Conservation (phyloP, 1,284 basidiomycete genomes). For the Irpex rosettiformis region DNA sequence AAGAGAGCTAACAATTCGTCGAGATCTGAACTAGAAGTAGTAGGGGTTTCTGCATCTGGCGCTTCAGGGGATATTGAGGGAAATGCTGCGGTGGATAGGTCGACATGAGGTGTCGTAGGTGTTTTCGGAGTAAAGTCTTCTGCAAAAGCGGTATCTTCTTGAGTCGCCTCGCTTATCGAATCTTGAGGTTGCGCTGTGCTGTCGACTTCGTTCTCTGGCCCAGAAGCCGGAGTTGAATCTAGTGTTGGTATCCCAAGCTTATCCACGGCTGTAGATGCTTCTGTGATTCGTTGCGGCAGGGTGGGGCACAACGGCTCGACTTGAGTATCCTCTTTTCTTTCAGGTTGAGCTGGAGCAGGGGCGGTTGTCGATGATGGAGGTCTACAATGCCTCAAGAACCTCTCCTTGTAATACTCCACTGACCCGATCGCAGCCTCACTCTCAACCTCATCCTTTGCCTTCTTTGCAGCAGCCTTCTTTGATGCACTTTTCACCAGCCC, state of each 20-base stretch:
- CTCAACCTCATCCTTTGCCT: conserved; percentile 5
- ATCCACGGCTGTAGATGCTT: background rate
- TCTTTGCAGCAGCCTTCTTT: conserved; percentile 28
- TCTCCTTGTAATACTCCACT: conserved; percentile 14
- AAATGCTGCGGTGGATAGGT: background rate
- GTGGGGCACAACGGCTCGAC: background rate
- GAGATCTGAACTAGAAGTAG: background rate
- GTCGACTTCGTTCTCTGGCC: background rate
- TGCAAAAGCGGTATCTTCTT: background rate
- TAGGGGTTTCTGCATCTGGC: background rate
- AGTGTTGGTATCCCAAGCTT: too few relatives aligned
- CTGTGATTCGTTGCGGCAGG: background rate
- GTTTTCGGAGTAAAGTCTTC: background rate
- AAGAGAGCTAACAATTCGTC: conserved; percentile 17
- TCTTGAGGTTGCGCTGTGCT: background rate
- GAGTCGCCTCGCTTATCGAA: background rate
- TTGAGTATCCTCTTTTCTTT: background rate
- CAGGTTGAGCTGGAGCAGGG: background rate
- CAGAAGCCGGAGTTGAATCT: background rate
- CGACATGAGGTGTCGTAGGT: background rate
- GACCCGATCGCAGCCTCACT: conserved; percentile 6
- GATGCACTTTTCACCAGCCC: conserved; percentile 54
- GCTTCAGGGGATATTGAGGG: conserved; percentile 2
- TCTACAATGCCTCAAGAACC: conserved; percentile 16
- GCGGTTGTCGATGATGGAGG: background rate